Base-by-base conservation (phyloP, 2,329 filamentous ascomycete species). In the Fusarium drepaniforme region DNA sequence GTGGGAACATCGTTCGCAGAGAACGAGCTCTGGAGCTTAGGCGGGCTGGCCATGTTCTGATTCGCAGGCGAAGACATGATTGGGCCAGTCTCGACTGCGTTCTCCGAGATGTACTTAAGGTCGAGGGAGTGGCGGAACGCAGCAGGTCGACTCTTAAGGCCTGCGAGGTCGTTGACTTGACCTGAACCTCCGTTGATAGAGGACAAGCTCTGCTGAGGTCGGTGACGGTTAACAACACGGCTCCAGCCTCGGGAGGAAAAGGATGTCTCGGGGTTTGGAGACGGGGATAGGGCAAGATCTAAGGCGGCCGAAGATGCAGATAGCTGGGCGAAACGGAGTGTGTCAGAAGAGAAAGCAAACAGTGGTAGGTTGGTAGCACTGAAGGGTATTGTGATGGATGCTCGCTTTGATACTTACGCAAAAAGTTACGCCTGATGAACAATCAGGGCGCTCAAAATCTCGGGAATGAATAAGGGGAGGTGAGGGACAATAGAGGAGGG, bases 1-100 rank as follows among this genome's bases (percentile, higher is more conserved):
- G 95, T 97, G 6, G 95, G 94, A 23, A 98, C 88, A 80, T 98
- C 96, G 82, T 93, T 97, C 64, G 94, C 92, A 12, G 97, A 98
- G 85, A 94, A 98, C 0, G 96, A 98, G 53, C 93, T 92, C 83
- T 96, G 94, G 68, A 98, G 84, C 86, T 94, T 95, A 35, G 93
- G 91, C 40, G 93, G 90, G 64, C 90, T 90, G 30, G 90, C 87
- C 82, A 93, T 89, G 70, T 83, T 83, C 70, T 89, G 86, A 67
- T 81, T 89, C 30, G 84, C 82, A 18, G 89, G 83, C 4, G 90
- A 85, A 33, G 88, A 83, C 72, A 88, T 85, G 59, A 84, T 80
- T 44, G 78, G 77, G 46, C 80, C 72, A 13, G 80, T 75, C 58
- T 88, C 87, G 21, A 82, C 76, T 5, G 82, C 77, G 72, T 79